Conservation (phyloP, 305 asterid genomes). For the Galium porrigens region DNA sequence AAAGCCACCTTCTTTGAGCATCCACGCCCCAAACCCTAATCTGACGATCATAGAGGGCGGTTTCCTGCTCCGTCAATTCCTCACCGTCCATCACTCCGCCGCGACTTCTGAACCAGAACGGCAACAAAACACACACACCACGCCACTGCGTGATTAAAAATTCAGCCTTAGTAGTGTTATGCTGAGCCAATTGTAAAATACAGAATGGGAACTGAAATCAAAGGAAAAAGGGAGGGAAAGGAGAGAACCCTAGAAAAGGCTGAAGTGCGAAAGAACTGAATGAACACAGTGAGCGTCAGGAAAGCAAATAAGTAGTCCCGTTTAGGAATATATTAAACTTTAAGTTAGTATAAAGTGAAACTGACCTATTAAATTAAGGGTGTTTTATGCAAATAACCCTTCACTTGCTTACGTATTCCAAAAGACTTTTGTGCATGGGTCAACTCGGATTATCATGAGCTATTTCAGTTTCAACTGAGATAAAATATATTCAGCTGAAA, state of each 20-base stretch:
- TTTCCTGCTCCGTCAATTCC: slow-evolving; percentile 86
- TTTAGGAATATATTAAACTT: neutral
- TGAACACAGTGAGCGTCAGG: slow-evolving; percentile 1
- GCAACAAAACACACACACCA: neutral
- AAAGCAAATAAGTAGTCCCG: neutral
- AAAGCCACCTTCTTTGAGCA: slow-evolving; percentile 76
- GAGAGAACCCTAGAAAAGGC: slow-evolving; percentile 4
- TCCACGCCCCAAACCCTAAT: slow-evolving; percentile 99
- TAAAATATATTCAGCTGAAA: too few relatives aligned
- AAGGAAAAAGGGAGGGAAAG: neutral
- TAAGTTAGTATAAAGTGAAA: neutral
- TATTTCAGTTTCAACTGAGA: too few relatives aligned
- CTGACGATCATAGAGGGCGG: slow-evolving; percentile 95
- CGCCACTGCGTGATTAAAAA: neutral
- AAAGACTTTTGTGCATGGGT: too few relatives aligned
- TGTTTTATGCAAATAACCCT: neutral
- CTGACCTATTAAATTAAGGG: neutral
- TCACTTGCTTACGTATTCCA: too few relatives aligned
- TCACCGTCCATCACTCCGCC: slow-evolving; percentile 39
- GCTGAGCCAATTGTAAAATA: neutral
- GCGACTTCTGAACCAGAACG: slow-evolving; percentile 1
- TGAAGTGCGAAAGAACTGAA: neutral
- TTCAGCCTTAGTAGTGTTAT: neutral
- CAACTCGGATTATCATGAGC: too few relatives aligned
- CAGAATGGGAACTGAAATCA: neutral